Conservation (phyloP, 2,329 filamentous ascomycete genomes). For the Xylariaceae sp. region DNA sequence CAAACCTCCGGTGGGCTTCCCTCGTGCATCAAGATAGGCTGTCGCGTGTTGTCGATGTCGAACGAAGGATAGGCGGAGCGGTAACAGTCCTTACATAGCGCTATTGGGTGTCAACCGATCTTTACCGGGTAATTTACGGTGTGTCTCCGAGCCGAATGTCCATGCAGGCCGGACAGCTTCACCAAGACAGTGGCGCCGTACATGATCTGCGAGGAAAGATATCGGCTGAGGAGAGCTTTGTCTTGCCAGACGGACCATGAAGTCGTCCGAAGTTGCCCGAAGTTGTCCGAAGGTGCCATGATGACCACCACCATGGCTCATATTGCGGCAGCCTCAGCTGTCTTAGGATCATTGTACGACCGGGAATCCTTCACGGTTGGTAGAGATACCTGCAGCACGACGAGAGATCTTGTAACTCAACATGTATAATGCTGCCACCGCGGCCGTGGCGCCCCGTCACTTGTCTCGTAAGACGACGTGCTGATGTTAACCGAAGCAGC, state of each 20-base stretch:
- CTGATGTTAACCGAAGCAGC: constrained; percentile 13
- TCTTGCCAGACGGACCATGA: constrained; percentile 5
- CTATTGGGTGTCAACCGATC: constrained; percentile 5
- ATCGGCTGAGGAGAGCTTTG: neutral
- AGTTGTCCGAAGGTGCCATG: constrained; percentile 13
- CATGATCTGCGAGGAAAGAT: constrained; percentile 13
- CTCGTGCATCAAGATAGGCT: neutral
- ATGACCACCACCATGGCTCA: constrained; percentile 9
- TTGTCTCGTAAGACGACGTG: constrained; percentile 3
- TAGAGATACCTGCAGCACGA: constrained; percentile 4
- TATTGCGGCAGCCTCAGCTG: constrained; percentile 17
- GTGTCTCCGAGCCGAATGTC: constrained; percentile 20
- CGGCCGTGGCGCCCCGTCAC: constrained; percentile 10
- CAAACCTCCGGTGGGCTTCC: neutral
- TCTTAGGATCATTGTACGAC: constrained; percentile 13
- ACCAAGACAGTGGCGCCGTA: constrained; percentile 17
- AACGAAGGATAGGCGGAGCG: constrained; percentile 5
- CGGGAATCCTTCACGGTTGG: constrained; percentile 9
- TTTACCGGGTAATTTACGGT: neutral
- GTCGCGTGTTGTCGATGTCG: constrained; percentile 5
- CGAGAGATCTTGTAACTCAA: constrained; percentile 13
- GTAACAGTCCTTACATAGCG: neutral
- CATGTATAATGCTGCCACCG: constrained; percentile 11
- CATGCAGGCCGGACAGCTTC: constrained; percentile 26
- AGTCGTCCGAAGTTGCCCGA: neutral